Percentiles rank a stretch among this genome's conserved stretches.
Conservation (phyloP, 148 eudicot genomes). For the Chenopodium quinoa region DNA sequence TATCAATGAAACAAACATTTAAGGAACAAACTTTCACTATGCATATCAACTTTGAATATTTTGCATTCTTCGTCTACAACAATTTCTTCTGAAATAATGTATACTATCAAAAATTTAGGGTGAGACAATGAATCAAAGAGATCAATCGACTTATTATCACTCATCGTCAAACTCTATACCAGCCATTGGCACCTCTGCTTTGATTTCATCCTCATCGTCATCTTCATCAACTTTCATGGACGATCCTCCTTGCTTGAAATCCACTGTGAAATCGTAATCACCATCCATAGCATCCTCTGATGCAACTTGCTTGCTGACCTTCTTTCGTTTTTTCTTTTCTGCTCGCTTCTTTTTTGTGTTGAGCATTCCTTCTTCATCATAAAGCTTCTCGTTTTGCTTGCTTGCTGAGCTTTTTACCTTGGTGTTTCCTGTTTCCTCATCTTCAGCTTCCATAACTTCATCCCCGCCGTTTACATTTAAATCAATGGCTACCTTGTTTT, state of each 20-base stretch:
- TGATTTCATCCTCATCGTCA: conserved; percentile 38
- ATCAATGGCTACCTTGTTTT: conserved; percentile 6
- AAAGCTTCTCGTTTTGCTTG: conserved; percentile 73
- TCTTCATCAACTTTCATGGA: conserved; percentile 54
- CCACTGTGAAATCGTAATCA: conserved; percentile 84
- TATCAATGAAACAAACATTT: neutral
- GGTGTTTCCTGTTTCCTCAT: conserved; percentile 37
- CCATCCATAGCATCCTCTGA: conserved; percentile 55
- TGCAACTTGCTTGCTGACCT: conserved; percentile 41
- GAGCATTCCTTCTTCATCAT: conserved; percentile 75
- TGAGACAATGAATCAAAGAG: neutral
- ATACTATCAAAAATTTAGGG: conserved; percentile 26
- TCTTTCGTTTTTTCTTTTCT: conserved; percentile 70
- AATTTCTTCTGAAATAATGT: neutral
- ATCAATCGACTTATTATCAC: conserved; percentile 1
- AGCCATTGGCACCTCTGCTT: conserved; percentile 55
- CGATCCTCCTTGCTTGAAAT: conserved; percentile 49
- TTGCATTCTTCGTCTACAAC: conserved; percentile 8
- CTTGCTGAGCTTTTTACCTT: conserved; percentile 40
- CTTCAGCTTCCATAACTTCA: conserved; percentile 57
- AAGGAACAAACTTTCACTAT: conserved; percentile 2
- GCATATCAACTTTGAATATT: neutral
- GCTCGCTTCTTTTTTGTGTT: conserved; percentile 70
- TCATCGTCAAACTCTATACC: conserved; percentile 41
- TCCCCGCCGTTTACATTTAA: conserved; percentile 33